Base-by-base conservation (phyloP, 345 rosid genomes). In the Rhizophora apiculata region DNA sequence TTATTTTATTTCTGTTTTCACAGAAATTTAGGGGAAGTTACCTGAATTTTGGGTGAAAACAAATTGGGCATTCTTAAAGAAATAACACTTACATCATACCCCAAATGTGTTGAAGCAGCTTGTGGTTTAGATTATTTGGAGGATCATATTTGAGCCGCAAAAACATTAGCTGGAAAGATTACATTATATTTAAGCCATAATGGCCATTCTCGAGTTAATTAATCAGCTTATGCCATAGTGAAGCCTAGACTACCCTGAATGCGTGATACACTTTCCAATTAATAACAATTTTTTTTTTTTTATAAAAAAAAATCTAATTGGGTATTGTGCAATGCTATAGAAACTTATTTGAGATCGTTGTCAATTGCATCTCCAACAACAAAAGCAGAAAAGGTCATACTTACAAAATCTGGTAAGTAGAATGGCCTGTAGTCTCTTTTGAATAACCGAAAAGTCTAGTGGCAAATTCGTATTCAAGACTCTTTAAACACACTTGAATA, bases 131-230 rank as follows among this genome's bases (percentile, higher is more conserved):
- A 43, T 59, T 39, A 56, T 8, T 37, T 37, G 13, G 26, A 20
- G 6, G 20, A 34, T 10, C 48, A 26, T 60, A 60, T 30, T 31
- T 62, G 29, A 70, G 60, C 11, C 60, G 22, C 20, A 54, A 37
- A 10, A 56, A 39, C 22, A 15, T 29, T 54, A 8, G 27, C 27
- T 2, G 58, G 48, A 15, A n/a, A 15, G 43, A 19, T 71, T 70
- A 71, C 53, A 69, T 48, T 75, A 80, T n/a, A n/a, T n/a, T n/a
- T 76, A 67, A 72, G 85, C 83, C 83, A 53, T 32, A 72, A 66
- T 69, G 24, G 56, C 70, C 85, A 85, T 81, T 77, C 83, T 84
- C 85, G 75, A 76, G 79, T 68, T 68, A 53, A 76, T 43, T 68
- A 39, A 60, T 53, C 11, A 9, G 32, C 52, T 64, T 60, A 31